Percentiles rank a stretch among this genome's conserved stretches.
Evolutionary conservation across 495 filamentous ascomycete species (phyloP).

Genomic region (Aspergillus biplanus): DNA sequence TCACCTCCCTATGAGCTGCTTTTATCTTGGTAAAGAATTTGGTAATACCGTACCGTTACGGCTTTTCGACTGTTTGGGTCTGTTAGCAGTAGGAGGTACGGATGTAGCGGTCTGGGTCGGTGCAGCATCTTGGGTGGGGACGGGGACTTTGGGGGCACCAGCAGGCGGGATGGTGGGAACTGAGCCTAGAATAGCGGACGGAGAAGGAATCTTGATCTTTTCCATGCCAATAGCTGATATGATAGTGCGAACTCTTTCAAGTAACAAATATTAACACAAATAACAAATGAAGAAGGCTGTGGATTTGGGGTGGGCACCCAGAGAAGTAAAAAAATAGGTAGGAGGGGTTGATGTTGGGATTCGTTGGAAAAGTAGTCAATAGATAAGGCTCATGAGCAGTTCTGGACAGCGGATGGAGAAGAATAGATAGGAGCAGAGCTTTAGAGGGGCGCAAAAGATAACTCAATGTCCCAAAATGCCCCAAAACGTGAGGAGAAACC

Average conservation of each 20-base stretch:
- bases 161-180: constrained; percentile 32
- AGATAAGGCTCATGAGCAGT: constrained; percentile 24
- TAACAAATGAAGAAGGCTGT: constrained; percentile 6
- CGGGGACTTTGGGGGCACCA: constrained; percentile 36
- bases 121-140: constrained; percentile 36
- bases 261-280: not conserved
- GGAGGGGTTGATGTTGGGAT: constrained; percentile 6
- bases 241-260: constrained; percentile 14
- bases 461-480: constrained; percentile 18
- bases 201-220: constrained; percentile 66
- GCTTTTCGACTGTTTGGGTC: constrained; percentile 82
- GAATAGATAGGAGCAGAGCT: constrained; percentile 24
- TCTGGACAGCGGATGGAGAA: constrained; percentile 12
- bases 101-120: constrained; percentile 30
- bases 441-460: constrained; percentile 25
- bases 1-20: not conserved
- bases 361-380: constrained; percentile 7
- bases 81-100: constrained; percentile 39
- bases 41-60: constrained; percentile 68
- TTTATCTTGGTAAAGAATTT: constrained; percentile 16
- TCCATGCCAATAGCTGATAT: constrained; percentile 50
- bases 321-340: constrained; percentile 8
- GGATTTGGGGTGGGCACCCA: not conserved
- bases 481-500: constrained; percentile 31
- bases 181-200: constrained; percentile 60